phyloP scores from a whole-genome alignment of 2,329 filamentous ascomycete genomes.

The Epichloe brachyelytri region DNA sequence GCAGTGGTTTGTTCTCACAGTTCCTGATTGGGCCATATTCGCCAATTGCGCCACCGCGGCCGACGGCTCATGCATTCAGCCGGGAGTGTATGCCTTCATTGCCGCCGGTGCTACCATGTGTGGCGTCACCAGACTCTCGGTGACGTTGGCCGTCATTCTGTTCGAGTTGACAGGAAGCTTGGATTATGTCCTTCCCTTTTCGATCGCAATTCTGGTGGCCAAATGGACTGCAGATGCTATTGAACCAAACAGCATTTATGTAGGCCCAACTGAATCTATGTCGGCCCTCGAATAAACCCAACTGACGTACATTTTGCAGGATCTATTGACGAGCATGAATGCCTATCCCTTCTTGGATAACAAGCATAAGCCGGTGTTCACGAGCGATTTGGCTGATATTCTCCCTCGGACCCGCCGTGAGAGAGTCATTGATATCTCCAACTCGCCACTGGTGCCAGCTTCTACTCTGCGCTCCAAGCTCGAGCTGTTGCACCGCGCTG shows the following conservation, averaged over 20 bases:
- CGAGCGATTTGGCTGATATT: constrained; percentile 76
- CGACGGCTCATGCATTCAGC: constrained; percentile 77
- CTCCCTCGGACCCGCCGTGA: constrained; percentile 62
- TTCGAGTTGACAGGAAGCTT: constrained; percentile 93
- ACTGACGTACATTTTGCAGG: constrained; percentile 31
- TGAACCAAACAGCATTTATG: constrained; percentile 87
- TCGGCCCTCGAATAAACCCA: background rate
- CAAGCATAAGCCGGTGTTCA: constrained; percentile 85
- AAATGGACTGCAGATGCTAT: constrained; percentile 97
- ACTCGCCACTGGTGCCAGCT: constrained; percentile 68
- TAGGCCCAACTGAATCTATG: constrained; percentile 24
- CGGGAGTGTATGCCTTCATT: constrained; percentile 91
- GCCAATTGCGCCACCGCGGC: constrained; percentile 56
- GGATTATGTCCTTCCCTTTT: constrained; percentile 91
- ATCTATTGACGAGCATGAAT: constrained; percentile 92
- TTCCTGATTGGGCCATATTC: constrained; percentile 61
- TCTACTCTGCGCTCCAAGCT: constrained; percentile 66
- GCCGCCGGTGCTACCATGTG: constrained; percentile 97
- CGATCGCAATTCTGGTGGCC: constrained; percentile 78
- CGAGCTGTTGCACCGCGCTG: constrained; percentile 66
- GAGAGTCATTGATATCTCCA: constrained; percentile 77
- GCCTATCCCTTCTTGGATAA: constrained; percentile 96
- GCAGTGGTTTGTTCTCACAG: constrained; percentile 66
- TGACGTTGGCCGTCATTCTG: constrained; percentile 86
- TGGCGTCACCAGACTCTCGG: constrained; percentile 82